A percentile compares a stretch with the other conserved stretches of the same genome.
phyloP scores from a whole-genome alignment of 306 rosid genomes.

The Hippophae rhamnoides region DNA sequence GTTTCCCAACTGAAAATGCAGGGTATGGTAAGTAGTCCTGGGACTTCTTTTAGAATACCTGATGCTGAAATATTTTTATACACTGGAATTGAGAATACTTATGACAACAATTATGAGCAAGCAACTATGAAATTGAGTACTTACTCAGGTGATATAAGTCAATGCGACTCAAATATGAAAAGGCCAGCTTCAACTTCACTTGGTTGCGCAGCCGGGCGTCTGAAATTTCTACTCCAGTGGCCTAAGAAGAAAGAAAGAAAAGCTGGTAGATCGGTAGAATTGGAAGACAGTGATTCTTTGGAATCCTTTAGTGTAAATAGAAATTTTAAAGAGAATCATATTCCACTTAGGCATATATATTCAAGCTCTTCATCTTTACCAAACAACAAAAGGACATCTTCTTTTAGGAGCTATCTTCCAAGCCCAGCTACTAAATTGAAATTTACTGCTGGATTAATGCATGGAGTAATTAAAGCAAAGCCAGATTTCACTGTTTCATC shows the following conservation, averaged over 20 bases:
- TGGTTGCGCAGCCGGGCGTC: slow-evolving; percentile 27
- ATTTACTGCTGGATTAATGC: slow-evolving; percentile 50
- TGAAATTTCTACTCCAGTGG: slow-evolving; percentile 59
- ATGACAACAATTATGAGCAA: too few relatives aligned
- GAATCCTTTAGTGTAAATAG: slow-evolving; percentile 24
- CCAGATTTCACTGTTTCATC: slow-evolving; percentile 27
- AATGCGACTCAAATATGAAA: slow-evolving; percentile 22
- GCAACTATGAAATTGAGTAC: slow-evolving; percentile 29
- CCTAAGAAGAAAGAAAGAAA: slow-evolving; percentile 36
- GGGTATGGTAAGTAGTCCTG: too few relatives aligned
- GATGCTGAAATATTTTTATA: too few relatives aligned
- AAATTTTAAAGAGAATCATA: slow-evolving; percentile 28
- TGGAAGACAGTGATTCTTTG: slow-evolving; percentile 32
- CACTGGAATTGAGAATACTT: too few relatives aligned
- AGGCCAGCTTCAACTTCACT: slow-evolving; percentile 27
- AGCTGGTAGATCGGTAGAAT: slow-evolving; percentile 14
- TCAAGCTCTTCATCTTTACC: slow-evolving; percentile 35
- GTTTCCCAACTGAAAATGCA: too few relatives aligned
- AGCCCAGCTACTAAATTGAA: slow-evolving; percentile 49
- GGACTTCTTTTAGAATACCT: too few relatives aligned
- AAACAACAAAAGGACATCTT: slow-evolving; percentile 43
- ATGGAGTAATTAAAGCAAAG: slow-evolving; percentile 55
- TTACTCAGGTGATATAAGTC: slow-evolving; percentile 28
- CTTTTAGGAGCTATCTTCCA: slow-evolving; percentile 32
- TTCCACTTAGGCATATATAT: slow-evolving; percentile 55